Evolutionary conservation across 345 rosid genomes (phyloP).

Genomic region (Sapria himalayana): DNA sequence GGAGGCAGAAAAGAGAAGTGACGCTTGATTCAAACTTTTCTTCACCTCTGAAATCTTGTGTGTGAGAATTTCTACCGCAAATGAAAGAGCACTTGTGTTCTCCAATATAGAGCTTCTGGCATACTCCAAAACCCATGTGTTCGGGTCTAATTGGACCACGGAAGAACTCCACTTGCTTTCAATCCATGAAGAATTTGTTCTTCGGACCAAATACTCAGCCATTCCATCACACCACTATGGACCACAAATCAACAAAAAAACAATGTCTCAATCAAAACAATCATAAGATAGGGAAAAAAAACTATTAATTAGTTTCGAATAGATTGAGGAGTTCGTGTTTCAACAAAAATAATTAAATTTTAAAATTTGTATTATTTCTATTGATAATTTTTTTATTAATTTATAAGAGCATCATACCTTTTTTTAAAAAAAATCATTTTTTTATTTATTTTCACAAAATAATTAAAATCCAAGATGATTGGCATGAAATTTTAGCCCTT

Average conservation of each 20-base stretch:
- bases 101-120: constrained; percentile 24
- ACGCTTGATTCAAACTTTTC: constrained; percentile 11
- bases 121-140: constrained; percentile 69
- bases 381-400: not conserved
- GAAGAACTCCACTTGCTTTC: constrained; percentile 34
- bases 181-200: constrained; percentile 35
- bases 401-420: too few relatives aligned
- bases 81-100: constrained; percentile 22
- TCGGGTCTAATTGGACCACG: constrained; percentile 45
- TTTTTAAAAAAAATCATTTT: too few relatives aligned
- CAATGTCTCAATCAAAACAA: too few relatives aligned
- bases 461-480: too few relatives aligned
- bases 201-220: constrained; percentile 20
- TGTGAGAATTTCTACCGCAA: constrained; percentile 24
- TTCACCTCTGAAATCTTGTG: constrained; percentile 9
- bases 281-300: not conserved
- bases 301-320: not conserved
- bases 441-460: too few relatives aligned
- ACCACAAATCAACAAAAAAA: not conserved
- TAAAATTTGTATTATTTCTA: not conserved
- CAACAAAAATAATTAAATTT: not conserved
- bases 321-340: not conserved
- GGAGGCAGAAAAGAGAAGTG: constrained; percentile 13
- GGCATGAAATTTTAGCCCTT: too few relatives aligned
- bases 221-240: constrained; percentile 53